Evolutionary conservation across 495 filamentous ascomycete species (phyloP).

Genomic region (Rostrohypoxylon terebratum): DNA sequence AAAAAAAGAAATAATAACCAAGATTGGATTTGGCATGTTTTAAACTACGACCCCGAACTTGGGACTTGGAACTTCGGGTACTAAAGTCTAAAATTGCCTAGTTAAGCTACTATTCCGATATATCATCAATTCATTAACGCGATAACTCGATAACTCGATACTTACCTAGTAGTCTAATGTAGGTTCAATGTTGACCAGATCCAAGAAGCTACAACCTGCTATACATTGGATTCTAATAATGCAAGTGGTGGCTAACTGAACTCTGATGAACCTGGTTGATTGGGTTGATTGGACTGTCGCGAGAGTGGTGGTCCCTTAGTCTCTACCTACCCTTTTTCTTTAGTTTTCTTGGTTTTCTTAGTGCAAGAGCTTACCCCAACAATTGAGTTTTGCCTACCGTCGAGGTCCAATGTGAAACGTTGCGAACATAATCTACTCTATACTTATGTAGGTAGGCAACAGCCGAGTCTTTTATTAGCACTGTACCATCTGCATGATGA

Average conservation of each 20-base stretch:
- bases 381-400: constrained; percentile 47
- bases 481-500: constrained; percentile 3
- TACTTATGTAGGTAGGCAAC: neutral
- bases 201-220: constrained; percentile 21
- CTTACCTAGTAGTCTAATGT: constrained; percentile 4
- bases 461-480: neutral
- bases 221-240: neutral
- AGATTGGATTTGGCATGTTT: constrained; percentile 15
- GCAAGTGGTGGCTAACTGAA: neutral
- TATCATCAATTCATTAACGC: constrained; percentile 23
- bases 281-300: constrained; percentile 20
- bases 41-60: neutral
- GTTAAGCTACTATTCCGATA: constrained; percentile 29
- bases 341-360: constrained; percentile 20
- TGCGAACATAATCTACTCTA: constrained; percentile 15
- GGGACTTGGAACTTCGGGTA: constrained; percentile 12
- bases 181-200: constrained; percentile 23
- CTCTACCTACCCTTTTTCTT: neutral
- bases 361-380: constrained; percentile 45
- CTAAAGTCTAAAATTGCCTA: constrained; percentile 5
- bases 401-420: constrained; percentile 24
- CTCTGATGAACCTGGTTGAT: constrained; percentile 25
- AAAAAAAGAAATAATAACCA: constrained; percentile 10
- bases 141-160: constrained; percentile 25
- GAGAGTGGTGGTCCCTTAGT: constrained; percentile 19